Percentiles rank a stretch among this genome's conserved stretches.
phyloP scores from a whole-genome alignment of 176 grass and related monocot species.

The Oryza officinalis region DNA sequence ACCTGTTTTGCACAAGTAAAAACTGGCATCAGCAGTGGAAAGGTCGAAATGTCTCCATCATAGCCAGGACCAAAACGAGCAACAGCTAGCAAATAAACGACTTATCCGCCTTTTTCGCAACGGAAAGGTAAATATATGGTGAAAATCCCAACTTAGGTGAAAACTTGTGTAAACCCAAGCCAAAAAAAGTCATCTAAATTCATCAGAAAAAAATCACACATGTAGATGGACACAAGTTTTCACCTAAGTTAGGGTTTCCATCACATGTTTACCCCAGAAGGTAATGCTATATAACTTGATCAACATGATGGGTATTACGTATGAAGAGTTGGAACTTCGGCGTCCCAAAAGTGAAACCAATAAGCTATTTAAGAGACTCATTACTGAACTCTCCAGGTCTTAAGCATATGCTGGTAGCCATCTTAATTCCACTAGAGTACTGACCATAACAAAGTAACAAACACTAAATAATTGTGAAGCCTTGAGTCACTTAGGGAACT shows the following conservation, averaged over 20 bases:
- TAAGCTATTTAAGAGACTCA: neutral
- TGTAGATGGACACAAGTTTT: too few relatives aligned
- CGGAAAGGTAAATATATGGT: too few relatives aligned
- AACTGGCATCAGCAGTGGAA: neutral
- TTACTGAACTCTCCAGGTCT: neutral
- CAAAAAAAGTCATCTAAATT: too few relatives aligned
- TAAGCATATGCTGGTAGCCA: neutral
- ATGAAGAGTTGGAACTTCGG: neutral
- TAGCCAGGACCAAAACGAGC: neutral
- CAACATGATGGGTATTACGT: neutral
- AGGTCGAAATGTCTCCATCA: neutral
- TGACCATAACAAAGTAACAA: neutral
- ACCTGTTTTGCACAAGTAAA: conserved; percentile 40
- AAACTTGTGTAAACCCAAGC: too few relatives aligned
- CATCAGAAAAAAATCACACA: neutral
- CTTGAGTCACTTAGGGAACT: neutral
- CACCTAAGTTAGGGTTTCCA: too few relatives aligned
- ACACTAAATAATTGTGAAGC: conserved; percentile 2
- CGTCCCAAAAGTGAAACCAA: neutral
- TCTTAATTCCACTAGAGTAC: neutral
- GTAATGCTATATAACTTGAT: neutral
- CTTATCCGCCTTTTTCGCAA: neutral
- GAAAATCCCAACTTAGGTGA: too few relatives aligned
- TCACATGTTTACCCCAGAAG: too few relatives aligned
- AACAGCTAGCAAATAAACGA: neutral